Conservation (phyloP, 2,329 filamentous ascomycete species). For the Alternaria sp. region DNA sequence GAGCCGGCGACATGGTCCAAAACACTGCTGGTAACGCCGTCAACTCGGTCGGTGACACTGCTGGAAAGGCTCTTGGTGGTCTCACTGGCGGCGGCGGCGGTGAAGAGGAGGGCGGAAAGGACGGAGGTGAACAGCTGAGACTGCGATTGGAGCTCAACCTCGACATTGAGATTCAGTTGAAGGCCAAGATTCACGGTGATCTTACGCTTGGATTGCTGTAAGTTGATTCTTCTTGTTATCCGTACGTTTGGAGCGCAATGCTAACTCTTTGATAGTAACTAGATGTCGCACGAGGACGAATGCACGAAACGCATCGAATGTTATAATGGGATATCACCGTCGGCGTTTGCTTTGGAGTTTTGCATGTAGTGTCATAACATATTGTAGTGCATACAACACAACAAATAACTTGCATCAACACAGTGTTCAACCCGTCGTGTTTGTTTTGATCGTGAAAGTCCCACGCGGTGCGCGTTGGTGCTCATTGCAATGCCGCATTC, state of each 20-base stretch:
- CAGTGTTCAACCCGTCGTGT: neutral
- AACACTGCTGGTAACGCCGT: conserved; percentile 64
- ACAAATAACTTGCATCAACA: conserved; percentile 6
- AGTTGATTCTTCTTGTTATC: conserved; percentile 27
- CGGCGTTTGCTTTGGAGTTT: conserved; percentile 36
- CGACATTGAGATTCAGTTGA: conserved; percentile 69
- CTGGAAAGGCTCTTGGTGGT: conserved; percentile 57
- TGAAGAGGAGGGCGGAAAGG: conserved; percentile 37
- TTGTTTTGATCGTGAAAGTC: neutral
- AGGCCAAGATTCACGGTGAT: conserved; percentile 71
- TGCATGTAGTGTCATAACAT: conserved; percentile 37
- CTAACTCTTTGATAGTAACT: conserved; percentile 43
- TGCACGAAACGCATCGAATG: conserved; percentile 23
- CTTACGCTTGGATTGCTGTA: conserved; percentile 65
- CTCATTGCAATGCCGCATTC: neutral
- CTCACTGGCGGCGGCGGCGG: conserved; percentile 56
- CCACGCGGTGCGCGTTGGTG: neutral
- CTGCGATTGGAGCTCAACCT: conserved; percentile 67
- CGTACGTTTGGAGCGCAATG: neutral
- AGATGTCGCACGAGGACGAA: conserved; percentile 23
- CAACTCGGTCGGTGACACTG: conserved; percentile 53
- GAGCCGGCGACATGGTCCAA: conserved; percentile 65
- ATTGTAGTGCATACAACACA: conserved; percentile 26
- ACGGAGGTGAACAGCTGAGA: conserved; percentile 61
- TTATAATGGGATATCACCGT: conserved; percentile 20